phyloP scores from a whole-genome alignment of 495 filamentous ascomycete species.

The Tricharina praecox region DNA sequence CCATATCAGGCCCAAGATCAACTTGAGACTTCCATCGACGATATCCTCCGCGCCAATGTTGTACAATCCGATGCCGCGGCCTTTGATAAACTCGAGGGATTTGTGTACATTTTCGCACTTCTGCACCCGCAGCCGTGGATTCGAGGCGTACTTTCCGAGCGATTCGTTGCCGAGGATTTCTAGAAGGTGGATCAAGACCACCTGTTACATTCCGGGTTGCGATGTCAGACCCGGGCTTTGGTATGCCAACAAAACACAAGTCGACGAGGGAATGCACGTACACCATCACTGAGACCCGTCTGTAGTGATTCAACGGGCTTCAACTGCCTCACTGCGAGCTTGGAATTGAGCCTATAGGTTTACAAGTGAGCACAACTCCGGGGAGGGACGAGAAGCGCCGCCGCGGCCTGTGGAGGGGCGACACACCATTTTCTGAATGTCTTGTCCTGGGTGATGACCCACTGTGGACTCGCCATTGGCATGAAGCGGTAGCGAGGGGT shows the following conservation, averaged over 20 bases:
- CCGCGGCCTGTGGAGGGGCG: not conserved
- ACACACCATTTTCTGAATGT: slow-evolving; percentile 96
- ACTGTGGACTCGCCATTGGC: slow-evolving; percentile 44
- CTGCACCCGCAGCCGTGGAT: slow-evolving; percentile 89
- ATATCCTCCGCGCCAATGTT: slow-evolving; percentile 98
- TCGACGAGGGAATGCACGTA: too few relatives aligned
- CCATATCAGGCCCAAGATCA: slow-evolving; percentile 94
- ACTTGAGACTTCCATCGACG: slow-evolving; percentile 93
- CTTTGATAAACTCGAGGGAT: slow-evolving; percentile 80
- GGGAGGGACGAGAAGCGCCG: not conserved
- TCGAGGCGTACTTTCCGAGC: slow-evolving; percentile 86
- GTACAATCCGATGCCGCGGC: slow-evolving; percentile 82
- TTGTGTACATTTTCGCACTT: slow-evolving; percentile 97
- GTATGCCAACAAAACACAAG: too few relatives aligned
- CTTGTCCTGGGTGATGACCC: slow-evolving; percentile 95
- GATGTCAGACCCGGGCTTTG: too few relatives aligned
- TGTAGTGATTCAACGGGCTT: slow-evolving; percentile 64
- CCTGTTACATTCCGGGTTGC: too few relatives aligned
- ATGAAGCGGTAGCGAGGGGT: not conserved
- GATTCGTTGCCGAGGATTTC: slow-evolving; percentile 88
- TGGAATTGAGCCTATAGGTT: slow-evolving; percentile 69
- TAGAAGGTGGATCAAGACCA: slow-evolving; percentile 86
- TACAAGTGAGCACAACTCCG: not conserved
- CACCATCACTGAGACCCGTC: slow-evolving; percentile 78
- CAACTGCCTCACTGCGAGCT: slow-evolving; percentile 58